A percentile compares a stretch with the other conserved stretches of the same genome.
These are phyloP conservation scores for Metschnikowia reukaufii DNA, from an alignment of 805 yeast species.

Conservation along the genomic window DNA sequence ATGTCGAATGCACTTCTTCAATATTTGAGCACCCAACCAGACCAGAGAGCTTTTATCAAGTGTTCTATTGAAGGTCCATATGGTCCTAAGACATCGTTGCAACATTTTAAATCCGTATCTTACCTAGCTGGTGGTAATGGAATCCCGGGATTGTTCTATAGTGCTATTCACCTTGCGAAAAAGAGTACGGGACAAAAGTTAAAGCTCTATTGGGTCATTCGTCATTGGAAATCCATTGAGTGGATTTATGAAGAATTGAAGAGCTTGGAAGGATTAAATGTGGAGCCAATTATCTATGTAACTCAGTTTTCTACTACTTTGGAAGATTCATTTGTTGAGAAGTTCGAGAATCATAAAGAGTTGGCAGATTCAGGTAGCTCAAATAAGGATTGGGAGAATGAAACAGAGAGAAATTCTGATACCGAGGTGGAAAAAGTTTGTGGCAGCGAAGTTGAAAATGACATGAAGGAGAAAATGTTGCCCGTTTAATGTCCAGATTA, in stretches of 20 bases:
- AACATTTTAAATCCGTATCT: constrained; percentile 46
- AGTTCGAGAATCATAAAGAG: constrained; percentile 1
- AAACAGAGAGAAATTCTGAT: constrained; percentile 2
- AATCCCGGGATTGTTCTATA: constrained; percentile 54
- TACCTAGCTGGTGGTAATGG: constrained; percentile 68
- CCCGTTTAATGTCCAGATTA: constrained; percentile 24
- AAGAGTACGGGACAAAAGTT: constrained; percentile 13
- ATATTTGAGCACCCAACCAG: constrained; percentile 29
- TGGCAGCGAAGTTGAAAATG: constrained; percentile 7
- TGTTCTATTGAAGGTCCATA: constrained; percentile 63
- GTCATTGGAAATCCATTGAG: constrained; percentile 39
- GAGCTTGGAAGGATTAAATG: constrained; percentile 29
- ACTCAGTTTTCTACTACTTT: constrained; percentile 19
- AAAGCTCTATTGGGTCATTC: constrained; percentile 41
- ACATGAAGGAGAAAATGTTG: constrained; percentile 13
- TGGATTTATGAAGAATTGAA: constrained; percentile 42
- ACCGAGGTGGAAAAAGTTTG: constrained; percentile 16
- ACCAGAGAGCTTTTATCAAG: constrained; percentile 35
- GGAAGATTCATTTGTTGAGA: constrained; percentile 18
- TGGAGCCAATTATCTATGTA: constrained; percentile 41
- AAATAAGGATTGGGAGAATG: constrained; percentile 5
- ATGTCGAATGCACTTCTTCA: constrained; percentile 46
- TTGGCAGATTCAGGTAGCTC: constrained; percentile 15
- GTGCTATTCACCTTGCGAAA: constrained; percentile 33
- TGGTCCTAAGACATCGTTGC: constrained; percentile 49